Conservation (phyloP, 345 rosid genomes). For the Abelmoschus esculentus region DNA sequence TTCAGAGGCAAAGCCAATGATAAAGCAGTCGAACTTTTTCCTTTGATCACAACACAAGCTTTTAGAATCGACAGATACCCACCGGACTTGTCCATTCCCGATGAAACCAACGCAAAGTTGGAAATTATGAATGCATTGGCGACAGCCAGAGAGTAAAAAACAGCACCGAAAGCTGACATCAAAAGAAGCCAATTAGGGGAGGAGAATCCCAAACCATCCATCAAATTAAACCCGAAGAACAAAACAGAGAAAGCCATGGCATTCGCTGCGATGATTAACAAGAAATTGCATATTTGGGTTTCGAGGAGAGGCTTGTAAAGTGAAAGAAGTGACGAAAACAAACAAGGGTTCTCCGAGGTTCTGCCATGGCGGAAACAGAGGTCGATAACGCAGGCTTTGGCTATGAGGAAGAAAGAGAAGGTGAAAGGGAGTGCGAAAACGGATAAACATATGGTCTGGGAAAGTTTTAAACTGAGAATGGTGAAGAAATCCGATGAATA, state of each 20-base stretch:
- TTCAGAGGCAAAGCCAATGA: conserved; percentile 56
- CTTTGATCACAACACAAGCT: conserved; percentile 47
- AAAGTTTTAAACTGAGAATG: conserved; percentile 37
- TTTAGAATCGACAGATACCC: conserved; percentile 57
- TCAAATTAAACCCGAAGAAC: conserved; percentile 37
- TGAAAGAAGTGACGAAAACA: conserved; percentile 24
- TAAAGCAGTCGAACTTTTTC: conserved; percentile 61
- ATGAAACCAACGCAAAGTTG: conserved; percentile 61
- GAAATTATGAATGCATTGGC: conserved; percentile 56
- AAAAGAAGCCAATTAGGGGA: conserved; percentile 28
- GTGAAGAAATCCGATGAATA: conserved; percentile 51
- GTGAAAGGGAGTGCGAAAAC: conserved; percentile 63
- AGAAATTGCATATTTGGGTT: conserved; percentile 40
- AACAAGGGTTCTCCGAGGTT: conserved; percentile 21
- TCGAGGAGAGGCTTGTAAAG: conserved; percentile 43
- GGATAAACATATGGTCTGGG: conserved; percentile 60
- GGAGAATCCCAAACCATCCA: conserved; percentile 34
- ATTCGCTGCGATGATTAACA: conserved; percentile 60
- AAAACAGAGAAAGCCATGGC: conserved; percentile 62
- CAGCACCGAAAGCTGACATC: conserved; percentile 47
- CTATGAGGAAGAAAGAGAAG: conserved; percentile 56
- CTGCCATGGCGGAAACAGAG: conserved; percentile 12
- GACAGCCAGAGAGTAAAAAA: conserved; percentile 53
- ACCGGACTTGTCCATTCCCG: conserved; percentile 39
- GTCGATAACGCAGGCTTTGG: conserved; percentile 55